Base-by-base conservation (phyloP, 345 rosid genomes). In the Ailanthus altissimus region DNA sequence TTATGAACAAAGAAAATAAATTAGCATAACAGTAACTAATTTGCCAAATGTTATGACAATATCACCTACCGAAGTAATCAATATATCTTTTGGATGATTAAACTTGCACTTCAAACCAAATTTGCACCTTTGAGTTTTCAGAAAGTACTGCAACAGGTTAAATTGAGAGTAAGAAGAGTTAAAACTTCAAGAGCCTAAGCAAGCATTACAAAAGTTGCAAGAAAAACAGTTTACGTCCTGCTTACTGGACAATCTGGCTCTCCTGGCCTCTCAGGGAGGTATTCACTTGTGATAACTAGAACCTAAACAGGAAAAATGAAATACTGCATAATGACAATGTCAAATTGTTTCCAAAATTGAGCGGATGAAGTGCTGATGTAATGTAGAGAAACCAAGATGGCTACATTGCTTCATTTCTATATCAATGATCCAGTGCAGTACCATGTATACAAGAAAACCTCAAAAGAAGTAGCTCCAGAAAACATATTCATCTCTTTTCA, bases 221-320 rank as follows among this genome's bases (percentile, higher is more conserved):
- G 40, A 60, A 12, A 18, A 75, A 75, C 13, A 54, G 40, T 40
- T 67, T 62, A 61, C 15, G 61, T 58, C 71, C 45, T 67, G 81
- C 93, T 87, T 85, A 93, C 99, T 15, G 98, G 99, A 86, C 99
- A 95, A 87, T 95, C 99, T 75, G 94, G 94, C 68, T 89, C 90
- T 85, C 96, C 97, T 46, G 90, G 87, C 83, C 97, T 89, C 85
- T 90, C 92, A 53, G 99, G 98, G 63, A 90, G 89, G 73, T 81
- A 81, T 73, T 95, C 98, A 49, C 83, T 78, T 70, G 85, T 74
- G 69, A 78, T 62, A 74, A 81, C 76, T 25, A 93, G 92, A 81
- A 93, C 94, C 99, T 95, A 81, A 77, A 83, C 54, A 79, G 80
- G 61, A 65, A 57, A 42, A 75, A 36, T 10, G 50, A 78, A 46